These are phyloP conservation scores for Wickerhamiella shivajii DNA, from an alignment of 805 yeast species.

Conservation along the genomic window DNA sequence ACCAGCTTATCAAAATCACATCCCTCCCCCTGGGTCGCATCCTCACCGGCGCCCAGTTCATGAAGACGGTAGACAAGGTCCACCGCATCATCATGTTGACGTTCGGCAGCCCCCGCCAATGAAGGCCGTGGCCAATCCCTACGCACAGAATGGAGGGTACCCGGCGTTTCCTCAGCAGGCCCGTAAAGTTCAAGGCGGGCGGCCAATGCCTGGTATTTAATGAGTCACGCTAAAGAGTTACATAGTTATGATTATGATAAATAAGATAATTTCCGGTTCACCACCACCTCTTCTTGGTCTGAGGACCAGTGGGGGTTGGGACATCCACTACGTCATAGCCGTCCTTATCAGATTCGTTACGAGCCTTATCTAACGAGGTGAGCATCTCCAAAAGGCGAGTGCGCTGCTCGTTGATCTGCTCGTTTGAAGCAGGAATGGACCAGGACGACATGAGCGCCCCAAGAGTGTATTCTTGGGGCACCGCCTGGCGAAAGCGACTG, in stretches of 20 bases:
- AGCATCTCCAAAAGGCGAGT: constrained; percentile 12
- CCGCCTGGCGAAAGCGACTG: constrained; percentile 20
- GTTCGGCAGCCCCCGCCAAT: no score
- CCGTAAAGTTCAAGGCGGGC: constrained; percentile 3
- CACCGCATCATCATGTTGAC: no score
- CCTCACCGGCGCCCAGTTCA: constrained; percentile 3
- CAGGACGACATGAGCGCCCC: constrained; percentile 12
- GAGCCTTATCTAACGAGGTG: constrained; percentile 9
- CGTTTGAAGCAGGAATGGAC: constrained; percentile 5
- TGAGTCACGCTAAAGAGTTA: neutral
- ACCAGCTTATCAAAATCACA: no score
- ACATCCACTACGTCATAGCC: constrained; percentile 7
- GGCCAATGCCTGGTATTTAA: constrained; percentile 6
- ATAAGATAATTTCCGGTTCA: neutral
- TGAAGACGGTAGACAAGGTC: constrained; percentile 4
- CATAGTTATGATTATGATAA: neutral
- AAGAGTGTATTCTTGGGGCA: constrained; percentile 15
- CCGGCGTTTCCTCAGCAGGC: constrained; percentile 1
- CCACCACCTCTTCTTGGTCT: neutral
- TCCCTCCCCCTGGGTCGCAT: neutral
- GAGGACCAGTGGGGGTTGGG: neutral
- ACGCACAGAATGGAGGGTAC: constrained; percentile 1
- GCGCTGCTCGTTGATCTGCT: constrained; percentile 9
- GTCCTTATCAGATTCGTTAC: constrained; percentile 5
- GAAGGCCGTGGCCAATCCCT: no score